phyloP scores from a whole-genome alignment of 164 flowering plant genomes.

The Tetrastigma voinierianum region DNA sequence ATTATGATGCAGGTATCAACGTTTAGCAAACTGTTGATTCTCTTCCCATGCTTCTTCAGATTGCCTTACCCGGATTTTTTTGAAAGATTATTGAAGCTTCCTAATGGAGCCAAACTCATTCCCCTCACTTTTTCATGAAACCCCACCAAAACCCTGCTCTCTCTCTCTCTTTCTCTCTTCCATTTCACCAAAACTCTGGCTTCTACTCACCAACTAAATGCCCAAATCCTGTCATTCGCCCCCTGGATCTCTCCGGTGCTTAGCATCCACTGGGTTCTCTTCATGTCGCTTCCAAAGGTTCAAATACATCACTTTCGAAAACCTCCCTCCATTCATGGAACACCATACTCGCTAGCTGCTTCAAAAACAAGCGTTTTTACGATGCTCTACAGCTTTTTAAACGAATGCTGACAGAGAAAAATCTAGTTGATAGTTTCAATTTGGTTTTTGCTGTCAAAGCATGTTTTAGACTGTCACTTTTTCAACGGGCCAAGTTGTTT shows the following conservation, averaged over 20 bases:
- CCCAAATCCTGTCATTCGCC: conserved; percentile 8
- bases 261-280: conserved; percentile 8
- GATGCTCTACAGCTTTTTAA: conserved; percentile 14
- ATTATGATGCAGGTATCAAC: no score
- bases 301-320: conserved; percentile 8
- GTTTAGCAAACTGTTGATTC: no score
- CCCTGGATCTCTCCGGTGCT: conserved; percentile 9
- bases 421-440: conserved; percentile 15
- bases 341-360: not conserved
- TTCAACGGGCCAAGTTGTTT: conserved; percentile 17
- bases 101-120: not conserved
- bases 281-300: conserved; percentile 1
- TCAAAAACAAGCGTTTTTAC: conserved; percentile 16
- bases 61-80: not conserved
- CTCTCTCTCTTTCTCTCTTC: no score
- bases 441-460: conserved; percentile 19
- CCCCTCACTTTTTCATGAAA: not conserved
- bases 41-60: no score
- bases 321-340: conserved; percentile 21
- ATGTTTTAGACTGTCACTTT: conserved; percentile 13
- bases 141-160: not conserved
- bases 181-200: not conserved
- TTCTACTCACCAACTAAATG: conserved; percentile 13
- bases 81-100: not conserved
- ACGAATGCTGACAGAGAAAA: not conserved